Percentiles rank a stretch among this genome's conserved stretches.
These are phyloP conservation scores for Saccharomyces hybrid DNA, from an alignment of 1,139 yeast species.

Conservation along the genomic window DNA sequence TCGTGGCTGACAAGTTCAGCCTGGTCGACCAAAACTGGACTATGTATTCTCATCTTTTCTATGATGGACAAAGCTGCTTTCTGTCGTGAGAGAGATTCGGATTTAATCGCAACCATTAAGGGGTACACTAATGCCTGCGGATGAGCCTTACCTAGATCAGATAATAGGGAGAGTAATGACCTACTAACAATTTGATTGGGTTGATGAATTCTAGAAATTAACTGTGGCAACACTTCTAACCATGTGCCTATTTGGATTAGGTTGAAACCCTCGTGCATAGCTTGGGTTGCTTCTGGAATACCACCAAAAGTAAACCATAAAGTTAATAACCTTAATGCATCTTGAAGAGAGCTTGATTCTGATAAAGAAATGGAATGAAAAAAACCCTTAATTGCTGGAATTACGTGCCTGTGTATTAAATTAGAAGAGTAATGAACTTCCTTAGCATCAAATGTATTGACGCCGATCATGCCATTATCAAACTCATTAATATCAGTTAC, in stretches of 20 bases:
- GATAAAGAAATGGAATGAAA: conserved; percentile 91
- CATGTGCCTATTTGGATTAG: conserved; percentile 89
- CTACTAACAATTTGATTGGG: conserved; percentile 81
- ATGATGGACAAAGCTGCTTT: conserved; percentile 87
- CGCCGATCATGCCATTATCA: conserved; percentile 20
- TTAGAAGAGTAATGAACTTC: conserved; percentile 42
- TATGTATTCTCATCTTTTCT: conserved; percentile 86
- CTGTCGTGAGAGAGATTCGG: conserved; percentile 84
- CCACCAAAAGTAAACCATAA: conserved; percentile 97
- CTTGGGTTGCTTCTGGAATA: conserved; percentile 79
- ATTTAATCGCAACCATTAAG: conserved; percentile 89
- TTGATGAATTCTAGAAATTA: conserved; percentile 93
- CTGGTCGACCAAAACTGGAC: conserved; percentile 78
- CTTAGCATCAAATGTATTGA: conserved; percentile 18
- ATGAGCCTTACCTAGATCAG: conserved; percentile 89
- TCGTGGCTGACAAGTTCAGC: conserved; percentile 93
- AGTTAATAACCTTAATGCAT: conserved; percentile 80
- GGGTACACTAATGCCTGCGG: conserved; percentile 97
- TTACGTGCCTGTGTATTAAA: conserved; percentile 74
- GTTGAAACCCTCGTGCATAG: conserved; percentile 84
- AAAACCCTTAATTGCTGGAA: conserved; percentile 91
- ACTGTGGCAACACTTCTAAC: conserved; percentile 92
- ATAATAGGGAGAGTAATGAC: conserved; percentile 68
- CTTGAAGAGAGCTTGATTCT: conserved; percentile 81
- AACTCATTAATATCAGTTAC: not conserved